A percentile compares a stretch with the other conserved stretches of the same genome.
phyloP scores from a whole-genome alignment of 805 yeast species.

The Kuraishia hungarica region DNA sequence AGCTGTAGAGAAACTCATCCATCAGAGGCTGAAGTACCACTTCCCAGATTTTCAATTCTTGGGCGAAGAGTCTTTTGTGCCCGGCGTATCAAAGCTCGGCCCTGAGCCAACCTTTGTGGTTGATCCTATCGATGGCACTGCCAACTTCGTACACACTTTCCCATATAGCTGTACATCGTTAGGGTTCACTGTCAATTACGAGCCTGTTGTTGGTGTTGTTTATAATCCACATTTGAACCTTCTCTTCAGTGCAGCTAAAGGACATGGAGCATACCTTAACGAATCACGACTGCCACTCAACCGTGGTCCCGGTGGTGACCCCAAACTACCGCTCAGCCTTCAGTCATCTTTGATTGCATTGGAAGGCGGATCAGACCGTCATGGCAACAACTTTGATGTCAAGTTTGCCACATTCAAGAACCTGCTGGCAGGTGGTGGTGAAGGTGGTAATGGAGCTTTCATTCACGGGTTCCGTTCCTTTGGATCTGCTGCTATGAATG shows the following conservation, averaged over 20 bases:
- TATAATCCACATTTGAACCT: conserved; percentile 50
- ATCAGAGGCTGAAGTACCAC: conserved; percentile 16
- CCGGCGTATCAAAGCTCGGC: conserved; percentile 37
- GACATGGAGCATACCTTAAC: conserved; percentile 47
- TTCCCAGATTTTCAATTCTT: conserved; percentile 46
- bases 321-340: conserved; percentile 30
- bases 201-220: conserved; percentile 57
- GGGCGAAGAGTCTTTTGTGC: conserved; percentile 53
- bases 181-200: conserved; percentile 40
- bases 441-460: conserved; percentile 46
- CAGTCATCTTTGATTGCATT: conserved; percentile 47
- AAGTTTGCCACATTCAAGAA: conserved; percentile 40
- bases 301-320: conserved; percentile 13
- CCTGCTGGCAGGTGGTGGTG: conserved; percentile 23
- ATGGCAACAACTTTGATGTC: conserved; percentile 38
- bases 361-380: conserved; percentile 56
- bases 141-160: conserved; percentile 54
- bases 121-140: conserved; percentile 61
- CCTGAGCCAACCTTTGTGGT: conserved; percentile 54
- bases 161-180: conserved; percentile 56
- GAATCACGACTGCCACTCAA: too few species aligned
- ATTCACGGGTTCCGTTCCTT: conserved; percentile 54
- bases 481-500: conserved; percentile 60
- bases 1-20: conserved; percentile 36
- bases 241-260: conserved; percentile 45